Evolutionary conservation across 768 basidiomycete genomes (phyloP), one percentile per base, ranked within the genome.

Genomic region (Mrakia gelida): DNA sequence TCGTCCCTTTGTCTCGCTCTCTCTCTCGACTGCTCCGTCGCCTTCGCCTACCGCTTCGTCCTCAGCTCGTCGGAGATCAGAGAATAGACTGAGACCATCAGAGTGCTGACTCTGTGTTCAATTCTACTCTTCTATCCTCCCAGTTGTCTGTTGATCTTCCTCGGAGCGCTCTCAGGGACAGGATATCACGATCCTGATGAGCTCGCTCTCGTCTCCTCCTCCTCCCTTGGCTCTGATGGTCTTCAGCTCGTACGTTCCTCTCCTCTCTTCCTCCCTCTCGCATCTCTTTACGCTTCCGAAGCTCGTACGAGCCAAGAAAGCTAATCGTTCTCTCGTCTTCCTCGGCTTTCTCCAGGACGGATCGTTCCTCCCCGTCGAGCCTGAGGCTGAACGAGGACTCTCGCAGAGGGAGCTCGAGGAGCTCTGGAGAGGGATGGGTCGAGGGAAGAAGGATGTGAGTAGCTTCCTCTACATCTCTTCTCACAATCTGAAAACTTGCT

Each of bases 371-470:
- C 11, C 18, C 38, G 8, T 41, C 11, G 67, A 43, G 11, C 13
- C 7, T 7, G 49, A 52, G 18, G 15, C 49, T 52, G 34, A 34
- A 34, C 34, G 15, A 15, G 67, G 67, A 23, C 41, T 38, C 41
- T 70, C 67, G 26, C 67, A 70, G 38, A 45, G 41, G 41, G 67
- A 70, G 67, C 67, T 70, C 38, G 67, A 70, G 67, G 38, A 70
- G 34, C 23, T 70, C 6, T 70, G 67, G 67, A 70, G 41, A 23
- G 26, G 10, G 26, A 70, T 70, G 67, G 41, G 41, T 18, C 16
- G 67, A 43, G 32, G 26, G 26, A 23, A 70, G 26, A 70, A 70
- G 38, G 67, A 70, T 70, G 67, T 70, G 38, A 34, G 67, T 70
- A 21, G 34, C 10, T 9, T n/a, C n/a, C 9, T 41, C 1, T 11